These are phyloP conservation scores for Carex cristatella DNA, from an alignment of 176 grass and related monocot species.

Conservation along the genomic window DNA sequence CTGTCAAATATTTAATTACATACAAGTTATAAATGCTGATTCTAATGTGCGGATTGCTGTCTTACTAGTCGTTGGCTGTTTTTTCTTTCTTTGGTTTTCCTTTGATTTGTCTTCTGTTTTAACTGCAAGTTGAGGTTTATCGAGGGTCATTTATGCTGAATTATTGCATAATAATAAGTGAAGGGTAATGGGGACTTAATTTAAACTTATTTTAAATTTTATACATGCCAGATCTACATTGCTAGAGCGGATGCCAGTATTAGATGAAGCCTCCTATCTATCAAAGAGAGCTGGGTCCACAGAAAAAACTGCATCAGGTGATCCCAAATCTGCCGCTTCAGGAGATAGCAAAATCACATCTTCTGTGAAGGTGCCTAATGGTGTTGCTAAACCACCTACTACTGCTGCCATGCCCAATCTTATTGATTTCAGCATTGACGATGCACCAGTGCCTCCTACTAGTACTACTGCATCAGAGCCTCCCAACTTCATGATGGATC, in stretches of 20 bases:
- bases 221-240: slow-evolving; percentile 71
- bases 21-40: neutral
- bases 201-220: slow-evolving; percentile 1
- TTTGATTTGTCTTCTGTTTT: slow-evolving; percentile 23
- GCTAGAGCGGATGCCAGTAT: slow-evolving; percentile 93
- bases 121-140: slow-evolving; percentile 1
- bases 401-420: slow-evolving; percentile 64
- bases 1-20: neutral
- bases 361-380: slow-evolving; percentile 74
- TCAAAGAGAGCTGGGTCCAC: slow-evolving; percentile 57
- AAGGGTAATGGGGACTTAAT: neutral
- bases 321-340: slow-evolving; percentile 40
- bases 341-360: slow-evolving; percentile 27
- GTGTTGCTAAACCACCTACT: slow-evolving; percentile 63
- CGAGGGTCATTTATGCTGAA: neutral
- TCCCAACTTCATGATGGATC: slow-evolving; percentile 75
- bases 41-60: neutral
- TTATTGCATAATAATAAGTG: neutral
- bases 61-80: neutral
- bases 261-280: slow-evolving; percentile 79
- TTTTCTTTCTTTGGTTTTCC: slow-evolving; percentile 2
- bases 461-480: slow-evolving; percentile 37
- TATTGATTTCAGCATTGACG: slow-evolving; percentile 84
- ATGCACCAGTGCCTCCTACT: slow-evolving; percentile 39
- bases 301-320: slow-evolving; percentile 41